Evolutionary conservation across 2,329 filamentous ascomycete species (phyloP), one percentile per base, ranked within the genome.

Genomic region (Fusarium lateritium): DNA sequence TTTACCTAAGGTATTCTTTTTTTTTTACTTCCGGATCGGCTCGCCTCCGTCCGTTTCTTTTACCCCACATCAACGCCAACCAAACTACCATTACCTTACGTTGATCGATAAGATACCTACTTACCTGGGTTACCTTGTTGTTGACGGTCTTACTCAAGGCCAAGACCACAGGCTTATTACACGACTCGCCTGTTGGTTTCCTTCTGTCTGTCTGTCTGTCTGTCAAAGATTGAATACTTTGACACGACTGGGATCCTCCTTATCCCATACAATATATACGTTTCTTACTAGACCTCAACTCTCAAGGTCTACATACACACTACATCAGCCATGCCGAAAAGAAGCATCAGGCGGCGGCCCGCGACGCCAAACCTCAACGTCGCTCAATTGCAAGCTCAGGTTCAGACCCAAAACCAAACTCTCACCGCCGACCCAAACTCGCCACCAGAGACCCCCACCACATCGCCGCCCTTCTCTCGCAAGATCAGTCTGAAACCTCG

Each of bases 401-500:
- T 50, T 36, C 62, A 70, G 40, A 34, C 46, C 52, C 60, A 74
- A 59, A 76, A 78, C 36, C 70, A 73, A 54, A 65, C 66, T 57
- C 72, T 71, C 71, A 72, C 75, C 75, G 74, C 76, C 69, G 78
- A 80, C 58, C 83, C 82, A 54, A 81, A 83, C 57, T 85, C 83
- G 71, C 83, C 83, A 66, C 83, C 83, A 40, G 81, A 83, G 50
- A 84, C 83, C 40, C 83, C 83, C 52, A 83, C 81, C 40, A 76
- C 78, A 36, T 78, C 78, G 56, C 79, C 79, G 57, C 73, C 75
- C 31, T 73, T 77, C 62, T 70, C 74, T 51, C 78, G 77, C 70
- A 79, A 78, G 62, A 75, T 62, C 65, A 75, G 76, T 59, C 62
- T 74, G 56, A 76, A 75, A 66, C 76, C 75, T 44, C 74, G 74